Percentiles rank a stretch among this genome's conserved stretches.
Evolutionary conservation across 164 flowering plant species (phyloP).

Genomic region (Kalanchoe fedtschenkoi): DNA sequence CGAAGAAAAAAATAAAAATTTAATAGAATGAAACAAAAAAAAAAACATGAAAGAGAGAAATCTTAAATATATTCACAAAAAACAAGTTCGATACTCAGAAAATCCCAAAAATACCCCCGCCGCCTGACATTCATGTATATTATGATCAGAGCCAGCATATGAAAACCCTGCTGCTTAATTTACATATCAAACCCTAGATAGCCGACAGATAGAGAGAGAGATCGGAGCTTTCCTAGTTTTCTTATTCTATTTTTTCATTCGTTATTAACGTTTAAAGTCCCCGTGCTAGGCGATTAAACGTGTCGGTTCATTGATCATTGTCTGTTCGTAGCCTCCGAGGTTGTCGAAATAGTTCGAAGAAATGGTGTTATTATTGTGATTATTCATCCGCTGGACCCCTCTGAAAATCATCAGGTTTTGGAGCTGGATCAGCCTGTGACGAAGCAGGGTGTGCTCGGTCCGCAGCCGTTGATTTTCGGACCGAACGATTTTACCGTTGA

Average conservation of each 20-base stretch:
- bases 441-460: conserved; percentile 32
- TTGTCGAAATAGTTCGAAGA: neutral
- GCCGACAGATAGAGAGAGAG: neutral
- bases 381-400: conserved; percentile 26
- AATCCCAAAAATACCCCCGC: conserved; percentile 1
- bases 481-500: conserved; percentile 20
- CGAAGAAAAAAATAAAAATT: too few species aligned
- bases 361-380: neutral
- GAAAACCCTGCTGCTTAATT: conserved; percentile 5
- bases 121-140: neutral
- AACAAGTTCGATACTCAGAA: neutral
- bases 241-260: neutral
- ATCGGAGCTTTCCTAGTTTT: neutral
- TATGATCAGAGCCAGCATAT: neutral
- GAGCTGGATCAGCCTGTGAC: conserved; percentile 33
- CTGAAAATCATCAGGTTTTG: conserved; percentile 28
- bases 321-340: neutral
- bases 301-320: neutral
- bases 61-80: too few species aligned
- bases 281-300: neutral
- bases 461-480: conserved; percentile 46
- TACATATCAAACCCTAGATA: neutral
- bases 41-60: too few species aligned
- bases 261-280: neutral
- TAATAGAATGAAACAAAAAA: too few species aligned